A percentile compares a stretch with the other conserved stretches of the same genome.
Evolutionary conservation across 345 rosid genomes (phyloP).

Genomic region (Moricandia arvensis): DNA sequence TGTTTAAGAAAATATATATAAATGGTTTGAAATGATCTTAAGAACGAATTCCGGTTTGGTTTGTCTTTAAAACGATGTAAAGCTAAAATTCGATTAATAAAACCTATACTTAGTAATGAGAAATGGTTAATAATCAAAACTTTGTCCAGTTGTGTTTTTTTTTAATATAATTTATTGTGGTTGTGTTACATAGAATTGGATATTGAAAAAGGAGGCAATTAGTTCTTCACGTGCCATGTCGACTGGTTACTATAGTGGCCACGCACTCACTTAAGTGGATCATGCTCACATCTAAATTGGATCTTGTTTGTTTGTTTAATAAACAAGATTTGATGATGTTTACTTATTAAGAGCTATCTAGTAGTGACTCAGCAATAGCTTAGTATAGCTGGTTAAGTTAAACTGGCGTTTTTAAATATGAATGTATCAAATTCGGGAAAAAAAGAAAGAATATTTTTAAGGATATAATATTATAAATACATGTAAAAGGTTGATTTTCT

Average conservation of each 20-base stretch:
- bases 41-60: slow-evolving; percentile 6
- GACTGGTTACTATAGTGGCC: slow-evolving; percentile 25
- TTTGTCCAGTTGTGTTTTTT: not conserved
- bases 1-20: no score
- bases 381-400: not conserved
- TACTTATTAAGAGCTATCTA: not conserved
- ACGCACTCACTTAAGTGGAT: slow-evolving; percentile 28
- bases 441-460: not conserved
- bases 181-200: slow-evolving; percentile 26
- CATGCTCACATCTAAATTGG: slow-evolving; percentile 21
- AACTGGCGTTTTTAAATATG: not conserved
- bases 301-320: not conserved
- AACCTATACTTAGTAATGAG: not conserved
- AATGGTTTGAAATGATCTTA: no score
- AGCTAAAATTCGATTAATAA: not conserved
- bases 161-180: not conserved
- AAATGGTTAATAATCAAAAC: not conserved
- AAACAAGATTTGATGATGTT: not conserved
- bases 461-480: not conserved
- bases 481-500: not conserved
- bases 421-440: not conserved
- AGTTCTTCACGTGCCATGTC: slow-evolving; percentile 35
- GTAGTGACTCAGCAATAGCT: not conserved
- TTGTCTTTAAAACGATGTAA: slow-evolving; percentile 6
- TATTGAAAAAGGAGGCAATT: slow-evolving; percentile 1